phyloP scores from a whole-genome alignment of 2,329 filamentous ascomycete species.

The Fusarium redolens region DNA sequence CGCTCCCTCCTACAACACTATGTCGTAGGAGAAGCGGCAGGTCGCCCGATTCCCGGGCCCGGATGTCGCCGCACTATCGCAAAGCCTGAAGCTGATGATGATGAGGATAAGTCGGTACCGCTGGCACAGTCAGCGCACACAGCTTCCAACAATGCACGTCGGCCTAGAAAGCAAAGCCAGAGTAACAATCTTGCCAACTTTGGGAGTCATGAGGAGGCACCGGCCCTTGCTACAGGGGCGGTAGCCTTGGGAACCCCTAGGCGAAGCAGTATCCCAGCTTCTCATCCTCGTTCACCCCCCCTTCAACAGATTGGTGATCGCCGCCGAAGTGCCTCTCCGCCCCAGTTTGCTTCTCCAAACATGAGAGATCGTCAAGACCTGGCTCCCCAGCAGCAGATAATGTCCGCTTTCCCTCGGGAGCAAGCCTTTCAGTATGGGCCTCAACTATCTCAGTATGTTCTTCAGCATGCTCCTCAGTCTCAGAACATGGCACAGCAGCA shows the following conservation, averaged over 20 bases:
- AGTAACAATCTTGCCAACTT: not conserved
- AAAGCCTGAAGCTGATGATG: not conserved
- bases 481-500: not conserved
- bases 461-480: not conserved
- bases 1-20: not conserved
- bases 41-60: not conserved
- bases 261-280: not conserved
- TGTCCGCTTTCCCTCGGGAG: not conserved
- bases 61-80: not conserved
- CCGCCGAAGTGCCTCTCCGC: not conserved
- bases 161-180: not conserved
- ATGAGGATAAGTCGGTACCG: not conserved
- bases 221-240: not conserved
- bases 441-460: not conserved
- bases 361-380: not conserved
- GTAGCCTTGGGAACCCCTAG: not conserved
- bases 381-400: not conserved
- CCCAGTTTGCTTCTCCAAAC: not conserved
- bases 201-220: not conserved
- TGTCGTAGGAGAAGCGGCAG: not conserved
- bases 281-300: not conserved
- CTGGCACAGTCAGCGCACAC: not conserved
- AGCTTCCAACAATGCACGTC: not conserved
- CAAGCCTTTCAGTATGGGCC: not conserved
- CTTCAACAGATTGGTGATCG: not conserved